Percentiles rank a stretch among this genome's conserved stretches.
Conservation (phyloP, 1,284 basidiomycete genomes). For the Athelia psychrophila region DNA sequence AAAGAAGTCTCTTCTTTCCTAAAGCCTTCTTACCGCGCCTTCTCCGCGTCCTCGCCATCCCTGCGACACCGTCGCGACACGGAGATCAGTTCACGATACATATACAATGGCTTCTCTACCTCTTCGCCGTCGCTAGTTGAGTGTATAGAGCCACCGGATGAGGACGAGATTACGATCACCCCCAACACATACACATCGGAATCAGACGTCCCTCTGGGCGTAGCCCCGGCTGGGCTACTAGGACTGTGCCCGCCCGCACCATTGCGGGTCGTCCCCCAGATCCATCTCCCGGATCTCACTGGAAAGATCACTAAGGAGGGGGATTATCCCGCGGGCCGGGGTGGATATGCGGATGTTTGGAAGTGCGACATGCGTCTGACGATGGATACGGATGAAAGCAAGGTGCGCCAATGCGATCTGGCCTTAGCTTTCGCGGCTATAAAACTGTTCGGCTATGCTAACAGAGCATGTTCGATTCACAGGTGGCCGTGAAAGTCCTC, state of each 20-base stretch:
- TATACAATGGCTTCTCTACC: no score
- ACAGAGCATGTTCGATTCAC: no score
- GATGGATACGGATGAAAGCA: not conserved
- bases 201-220: not conserved
- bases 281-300: constrained; percentile 5
- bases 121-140: no score
- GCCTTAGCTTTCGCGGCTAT: no score
- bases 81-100: no score
- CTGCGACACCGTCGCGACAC: no score
- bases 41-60: no score
- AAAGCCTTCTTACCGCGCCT: no score
- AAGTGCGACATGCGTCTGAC: constrained; percentile 4
- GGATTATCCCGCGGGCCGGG: constrained; percentile 6
- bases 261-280: not conserved
- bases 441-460: no score
- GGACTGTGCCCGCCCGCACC: not conserved
- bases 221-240: not conserved
- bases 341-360: constrained; percentile 10
- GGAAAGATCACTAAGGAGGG: not conserved
- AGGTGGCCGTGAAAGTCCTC: not conserved
- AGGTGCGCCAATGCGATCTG: not conserved
- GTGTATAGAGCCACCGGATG: not conserved
- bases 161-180: not conserved
- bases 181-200: not conserved
- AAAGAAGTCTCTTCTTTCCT: no score